Base-by-base conservation (phyloP, 2,329 filamentous ascomycete genomes). In the Xylaria sp. region DNA sequence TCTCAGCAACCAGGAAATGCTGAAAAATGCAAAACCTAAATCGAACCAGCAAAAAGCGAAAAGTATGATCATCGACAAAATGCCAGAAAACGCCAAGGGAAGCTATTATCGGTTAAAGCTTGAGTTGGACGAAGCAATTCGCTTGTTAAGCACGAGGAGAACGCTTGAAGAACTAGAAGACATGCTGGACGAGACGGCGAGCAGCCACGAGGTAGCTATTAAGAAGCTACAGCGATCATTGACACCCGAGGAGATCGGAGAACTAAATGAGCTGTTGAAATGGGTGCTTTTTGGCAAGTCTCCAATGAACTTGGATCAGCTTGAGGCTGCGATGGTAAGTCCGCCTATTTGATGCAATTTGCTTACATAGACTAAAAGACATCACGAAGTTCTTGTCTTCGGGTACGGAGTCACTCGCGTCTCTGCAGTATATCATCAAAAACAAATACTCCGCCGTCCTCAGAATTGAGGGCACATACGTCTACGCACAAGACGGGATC, bases 211-310 rank as follows among this genome's bases (percentile, higher is more conserved):
- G 62, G 61, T 59, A 27, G 74, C 74, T 2, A 74, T 77, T 36
- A 68, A 75, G 51, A 70, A 62, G 9, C 53, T 76, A 9, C 73
- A 76, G 54, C 69, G 70, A 0, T 75, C 74, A 1, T 54, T 77
- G 24, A 70, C 67, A 0, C 34, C 45, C 2, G 69, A 71, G 3
- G 74, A 77, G 65, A 73, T 77, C 19, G 65, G 24, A 11, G 72
- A 75, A 34, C 61, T 77, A n/a, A 77, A 76, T 54, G 74, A 76
- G 61, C 42, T 77, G 14, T 57, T 77, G 39, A 75, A 74, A 54
- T 75, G 74, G 73, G 73, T 77, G 7, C 57, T 74, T 2, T 76
- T 71, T 53, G 58, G 66, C 34, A 64, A 55, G 3, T 6, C 59
- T 3, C 11, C 47, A 3, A 54, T 74, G 62, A 68, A 54, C 1